Evolutionary conservation across 257 asterid genomes (phyloP), one percentile per base, ranked within the genome.

Genomic region (Nicotiana undulata): DNA sequence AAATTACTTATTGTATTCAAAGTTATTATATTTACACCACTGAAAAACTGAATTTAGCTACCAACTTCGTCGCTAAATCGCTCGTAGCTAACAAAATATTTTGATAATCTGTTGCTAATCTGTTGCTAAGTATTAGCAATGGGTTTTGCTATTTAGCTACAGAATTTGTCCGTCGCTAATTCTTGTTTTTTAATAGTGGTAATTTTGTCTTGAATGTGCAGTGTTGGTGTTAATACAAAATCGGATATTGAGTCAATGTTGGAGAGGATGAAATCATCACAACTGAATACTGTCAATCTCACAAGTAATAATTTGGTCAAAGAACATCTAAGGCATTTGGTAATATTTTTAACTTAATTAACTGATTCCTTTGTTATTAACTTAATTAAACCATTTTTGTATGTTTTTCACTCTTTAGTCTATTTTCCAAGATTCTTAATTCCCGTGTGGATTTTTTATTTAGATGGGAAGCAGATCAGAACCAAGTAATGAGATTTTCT

Each of bases 391-490:
- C 9, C 3, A 58, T 58, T 58, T 4, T 20, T 15, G n/a, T 58
- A 58, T 17, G 24, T 58, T 2, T 15, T 58, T 20, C n/a, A 58
- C n/a, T 15, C n/a, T 15, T 2, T 58, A 16, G n/a, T 22, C 26
- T 2, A 59, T 22, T 1, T 16, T 59, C 26, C n/a, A 59, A 59
- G n/a, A 16, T 16, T 59, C n/a, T 59, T 5, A 59, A 58, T 22
- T 17, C 4, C 22, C 24, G 16, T 67, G 9, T 67, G 0, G 22
- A n/a, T 4, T 26, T 58, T 58, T 53, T 40, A 77, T 84, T 83
- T 91, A 94, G 98, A 89, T 92, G 88, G 98, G 98, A 77, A 97
- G 98, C 40, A 85, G 95, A 84, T 90, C 98, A 70, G 65, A 87
- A 16, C 92, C 91, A 80, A 83, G 86, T 74, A 84, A 94, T n/a